Evolutionary conservation across 495 filamentous ascomycete species (phyloP).

Genomic region (Hypoxylon perforatum): DNA sequence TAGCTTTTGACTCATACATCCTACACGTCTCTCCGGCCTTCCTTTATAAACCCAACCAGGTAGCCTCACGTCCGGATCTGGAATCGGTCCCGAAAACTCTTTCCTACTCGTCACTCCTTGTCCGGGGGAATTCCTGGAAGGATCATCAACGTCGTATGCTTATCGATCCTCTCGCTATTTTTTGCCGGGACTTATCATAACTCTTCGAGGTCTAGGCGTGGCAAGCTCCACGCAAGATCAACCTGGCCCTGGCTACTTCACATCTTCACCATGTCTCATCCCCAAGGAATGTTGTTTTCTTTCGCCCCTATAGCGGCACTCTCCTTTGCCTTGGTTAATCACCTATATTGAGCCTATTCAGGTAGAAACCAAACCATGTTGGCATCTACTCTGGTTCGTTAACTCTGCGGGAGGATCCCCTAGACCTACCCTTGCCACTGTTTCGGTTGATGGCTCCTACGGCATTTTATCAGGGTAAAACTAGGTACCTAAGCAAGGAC

Average conservation of each 20-base stretch:
- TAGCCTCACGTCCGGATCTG: not conserved
- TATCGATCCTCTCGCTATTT: constrained; percentile 35
- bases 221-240: constrained; percentile 10
- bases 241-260: constrained; percentile 9
- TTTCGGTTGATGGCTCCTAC: constrained; percentile 6
- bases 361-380: not conserved
- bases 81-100: constrained; percentile 28
- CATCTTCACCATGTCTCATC: constrained; percentile 16
- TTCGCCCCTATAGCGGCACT: not conserved
- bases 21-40: not conserved
- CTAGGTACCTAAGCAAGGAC: not conserved
- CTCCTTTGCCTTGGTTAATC: not conserved
- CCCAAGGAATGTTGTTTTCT: not conserved
- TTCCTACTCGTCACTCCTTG: not conserved
- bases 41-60: not conserved
- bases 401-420: constrained; percentile 6
- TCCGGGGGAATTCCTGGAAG: constrained; percentile 3
- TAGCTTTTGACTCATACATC: not conserved
- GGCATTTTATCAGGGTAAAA: constrained; percentile 2
- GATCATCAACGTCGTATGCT: constrained; percentile 23
- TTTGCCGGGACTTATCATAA: not conserved
- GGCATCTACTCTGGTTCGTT: constrained; percentile 2
- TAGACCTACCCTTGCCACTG: constrained; percentile 6
- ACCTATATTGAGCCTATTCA: not conserved
- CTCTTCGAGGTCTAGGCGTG: not conserved